Evolutionary conservation across 2,329 filamentous ascomycete species (phyloP).

Genomic region (Elsinoe necatrix): DNA sequence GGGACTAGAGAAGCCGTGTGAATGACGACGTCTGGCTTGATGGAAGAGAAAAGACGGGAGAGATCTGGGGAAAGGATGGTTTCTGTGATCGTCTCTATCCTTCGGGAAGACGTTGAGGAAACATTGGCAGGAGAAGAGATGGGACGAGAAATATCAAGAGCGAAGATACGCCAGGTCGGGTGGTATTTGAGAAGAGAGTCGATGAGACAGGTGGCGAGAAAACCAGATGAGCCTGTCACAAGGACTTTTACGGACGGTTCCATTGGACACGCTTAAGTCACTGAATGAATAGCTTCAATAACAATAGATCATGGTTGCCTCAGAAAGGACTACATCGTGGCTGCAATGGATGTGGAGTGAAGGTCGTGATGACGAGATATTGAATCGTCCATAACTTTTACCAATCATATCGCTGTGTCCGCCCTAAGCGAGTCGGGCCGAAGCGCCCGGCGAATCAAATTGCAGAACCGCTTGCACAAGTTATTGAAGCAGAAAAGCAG

Average conservation of each 20-base stretch:
- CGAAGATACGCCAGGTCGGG: conserved; percentile 33
- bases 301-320: no score
- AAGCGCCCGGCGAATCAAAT: not conserved
- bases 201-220: conserved; percentile 37
- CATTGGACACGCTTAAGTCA: no score
- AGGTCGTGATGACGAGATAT: not conserved
- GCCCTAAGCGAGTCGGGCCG: not conserved
- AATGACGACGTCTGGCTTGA: conserved; percentile 73
- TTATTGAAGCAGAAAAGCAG: not conserved
- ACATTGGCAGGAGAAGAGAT: conserved; percentile 22
- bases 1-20: conserved; percentile 63
- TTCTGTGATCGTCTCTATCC: conserved; percentile 28
- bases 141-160: conserved; percentile 34
- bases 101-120: no score
- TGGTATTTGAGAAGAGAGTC: conserved; percentile 31
- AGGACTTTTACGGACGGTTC: conserved; percentile 28
- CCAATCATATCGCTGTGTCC: not conserved
- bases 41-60: conserved; percentile 46
- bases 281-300: no score
- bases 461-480: not conserved
- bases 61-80: conserved; percentile 29
- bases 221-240: conserved; percentile 42
- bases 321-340: not conserved
- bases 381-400: not conserved
- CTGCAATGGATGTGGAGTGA: not conserved